Conservation (phyloP, 2,329 filamentous ascomycete species). For the Trichoderma endophyticum region DNA sequence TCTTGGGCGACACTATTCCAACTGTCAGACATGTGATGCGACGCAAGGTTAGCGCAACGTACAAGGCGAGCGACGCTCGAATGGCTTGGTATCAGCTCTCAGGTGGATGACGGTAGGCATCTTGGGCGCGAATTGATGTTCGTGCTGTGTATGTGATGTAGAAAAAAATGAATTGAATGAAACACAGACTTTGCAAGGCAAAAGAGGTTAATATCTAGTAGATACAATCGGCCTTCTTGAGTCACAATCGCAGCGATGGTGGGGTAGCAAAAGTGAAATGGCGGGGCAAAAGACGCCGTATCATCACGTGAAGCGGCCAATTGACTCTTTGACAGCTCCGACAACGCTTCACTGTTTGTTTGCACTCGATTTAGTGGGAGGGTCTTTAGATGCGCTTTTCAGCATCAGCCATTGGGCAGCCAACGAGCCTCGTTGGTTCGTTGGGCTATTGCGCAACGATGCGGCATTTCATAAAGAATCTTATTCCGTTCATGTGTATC, state of each 20-base stretch:
- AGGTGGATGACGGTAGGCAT: not conserved
- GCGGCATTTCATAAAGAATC: not conserved
- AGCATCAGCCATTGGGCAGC: not conserved
- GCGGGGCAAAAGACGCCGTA: not conserved
- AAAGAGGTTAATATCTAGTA: not conserved
- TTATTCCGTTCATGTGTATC: not conserved
- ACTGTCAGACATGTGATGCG: not conserved
- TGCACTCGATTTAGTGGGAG: not conserved
- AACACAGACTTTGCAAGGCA: not conserved
- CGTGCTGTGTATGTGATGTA: not conserved
- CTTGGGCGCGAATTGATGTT: not conserved
- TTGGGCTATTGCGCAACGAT: not conserved
- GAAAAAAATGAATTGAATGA: not conserved
- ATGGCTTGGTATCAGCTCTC: not conserved
- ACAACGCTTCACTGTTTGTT: not conserved
- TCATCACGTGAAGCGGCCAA: not conserved
- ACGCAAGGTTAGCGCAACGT: not conserved
- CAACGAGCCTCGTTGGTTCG: not conserved
- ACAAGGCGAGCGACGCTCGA: not conserved
- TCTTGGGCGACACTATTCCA: constrained; percentile 21
- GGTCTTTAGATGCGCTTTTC: not conserved
- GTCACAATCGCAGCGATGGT: not conserved
- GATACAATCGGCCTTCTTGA: not conserved
- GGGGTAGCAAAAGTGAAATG: not conserved
- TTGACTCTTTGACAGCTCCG: not conserved